phyloP scores from a whole-genome alignment of 805 yeast genomes.

The Zygosaccharomyces gambellarensis region DNA sequence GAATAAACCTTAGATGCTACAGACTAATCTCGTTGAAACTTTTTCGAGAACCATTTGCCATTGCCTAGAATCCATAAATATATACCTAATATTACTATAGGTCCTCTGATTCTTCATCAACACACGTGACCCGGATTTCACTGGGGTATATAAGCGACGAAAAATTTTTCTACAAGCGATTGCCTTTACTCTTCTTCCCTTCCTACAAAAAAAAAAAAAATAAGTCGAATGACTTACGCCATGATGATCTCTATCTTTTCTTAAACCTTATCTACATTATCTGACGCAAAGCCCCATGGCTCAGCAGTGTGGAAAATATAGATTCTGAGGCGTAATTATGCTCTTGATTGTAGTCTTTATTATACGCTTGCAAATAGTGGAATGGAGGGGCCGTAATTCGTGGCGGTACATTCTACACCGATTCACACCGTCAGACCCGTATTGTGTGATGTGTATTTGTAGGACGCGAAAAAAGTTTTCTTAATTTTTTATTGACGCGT shows the following conservation, averaged over 20 bases:
- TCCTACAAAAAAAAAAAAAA: not conserved
- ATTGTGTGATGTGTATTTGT: too few species aligned
- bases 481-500: too few species aligned
- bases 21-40: too few species aligned
- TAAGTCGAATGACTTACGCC: not conserved
- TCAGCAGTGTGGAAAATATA: constrained; percentile 3
- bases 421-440: not conserved
- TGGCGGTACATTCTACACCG: not conserved
- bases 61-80: too few species aligned
- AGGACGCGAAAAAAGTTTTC: too few species aligned
- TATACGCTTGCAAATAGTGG: not conserved
- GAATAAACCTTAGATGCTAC: too few species aligned
- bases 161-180: not conserved
- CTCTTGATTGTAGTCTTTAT: not conserved
- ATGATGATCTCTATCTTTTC: constrained; percentile 1
- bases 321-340: constrained; percentile 1
- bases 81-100: too few species aligned
- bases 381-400: too few species aligned
- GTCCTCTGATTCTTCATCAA: not conserved
- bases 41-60: too few species aligned
- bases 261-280: constrained; percentile 6
- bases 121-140: not conserved
- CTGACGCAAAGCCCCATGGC: constrained; percentile 6
- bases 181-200: not conserved
- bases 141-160: not conserved